These are phyloP conservation scores for Candida boidinii DNA, from an alignment of 805 yeast species.

Conservation along the genomic window DNA sequence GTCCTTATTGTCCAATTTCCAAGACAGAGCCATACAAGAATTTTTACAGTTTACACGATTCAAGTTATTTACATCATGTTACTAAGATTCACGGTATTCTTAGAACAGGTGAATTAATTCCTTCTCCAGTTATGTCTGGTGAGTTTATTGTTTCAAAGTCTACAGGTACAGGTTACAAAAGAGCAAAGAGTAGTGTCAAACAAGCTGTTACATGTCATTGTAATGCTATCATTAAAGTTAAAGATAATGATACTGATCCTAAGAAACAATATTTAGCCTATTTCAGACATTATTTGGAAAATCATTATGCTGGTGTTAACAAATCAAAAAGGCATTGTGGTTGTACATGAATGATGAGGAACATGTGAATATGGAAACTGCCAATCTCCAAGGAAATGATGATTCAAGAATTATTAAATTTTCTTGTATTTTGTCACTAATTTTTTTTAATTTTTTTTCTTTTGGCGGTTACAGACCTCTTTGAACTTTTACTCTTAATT, in stretches of 20 bases:
- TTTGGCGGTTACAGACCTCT: no score
- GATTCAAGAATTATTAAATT: no score
- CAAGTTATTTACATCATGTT: constrained; percentile 23
- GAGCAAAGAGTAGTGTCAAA: constrained; percentile 9
- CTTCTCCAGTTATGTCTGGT: constrained; percentile 16
- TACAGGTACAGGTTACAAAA: constrained; percentile 6
- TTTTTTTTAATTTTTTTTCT: no score
- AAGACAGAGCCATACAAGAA: constrained; percentile 4
- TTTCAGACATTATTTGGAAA: constrained; percentile 20
- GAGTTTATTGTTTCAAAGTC: constrained; percentile 12
- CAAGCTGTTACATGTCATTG: constrained; percentile 18
- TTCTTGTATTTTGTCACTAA: no score
- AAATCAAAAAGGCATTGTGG: no score
- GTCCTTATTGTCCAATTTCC: constrained; percentile 20
- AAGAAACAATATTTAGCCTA: constrained; percentile 19
- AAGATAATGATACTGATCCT: constrained; percentile 9
- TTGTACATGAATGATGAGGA: no score
- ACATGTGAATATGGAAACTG: no score
- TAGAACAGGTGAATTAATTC: constrained; percentile 21
- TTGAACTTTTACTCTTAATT: no score
- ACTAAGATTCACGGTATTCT: constrained; percentile 24
- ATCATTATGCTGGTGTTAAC: no score
- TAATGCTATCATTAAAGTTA: constrained; percentile 12
- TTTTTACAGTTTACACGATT: constrained; percentile 5
- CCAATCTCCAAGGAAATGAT: no score